Conservation (phyloP, 768 basidiomycete species). For the Russula foetens region DNA sequence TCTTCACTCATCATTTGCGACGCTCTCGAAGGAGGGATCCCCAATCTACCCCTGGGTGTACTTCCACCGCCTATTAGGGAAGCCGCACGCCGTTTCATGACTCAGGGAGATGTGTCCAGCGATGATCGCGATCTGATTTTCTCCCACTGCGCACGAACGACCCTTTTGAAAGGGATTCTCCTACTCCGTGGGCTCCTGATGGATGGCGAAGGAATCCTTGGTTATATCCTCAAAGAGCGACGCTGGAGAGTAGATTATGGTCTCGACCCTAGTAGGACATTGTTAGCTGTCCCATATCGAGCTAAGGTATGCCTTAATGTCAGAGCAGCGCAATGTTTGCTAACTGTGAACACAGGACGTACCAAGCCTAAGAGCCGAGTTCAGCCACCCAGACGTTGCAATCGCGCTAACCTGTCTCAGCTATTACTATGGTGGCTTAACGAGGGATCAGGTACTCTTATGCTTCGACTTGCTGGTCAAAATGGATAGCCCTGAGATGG, state of each 20-base stretch:
- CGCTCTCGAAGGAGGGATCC: background rate
- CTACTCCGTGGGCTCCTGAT: no score
- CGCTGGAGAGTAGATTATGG: no score
- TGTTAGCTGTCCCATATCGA: no score
- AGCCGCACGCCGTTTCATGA: background rate
- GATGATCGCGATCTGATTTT: background rate
- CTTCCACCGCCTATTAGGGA: background rate
- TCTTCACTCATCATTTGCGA: background rate
- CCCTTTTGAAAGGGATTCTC: conserved; percentile 33
- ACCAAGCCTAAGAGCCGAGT: conserved; percentile 33
- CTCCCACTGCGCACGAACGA: background rate
- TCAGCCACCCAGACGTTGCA: no score
- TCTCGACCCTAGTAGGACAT: no score
- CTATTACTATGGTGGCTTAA: no score
- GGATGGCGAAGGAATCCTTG: no score
- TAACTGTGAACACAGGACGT: conserved; percentile 37
- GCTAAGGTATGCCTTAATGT: no score
- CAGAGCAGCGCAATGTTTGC: no score
- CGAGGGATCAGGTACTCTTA: no score
- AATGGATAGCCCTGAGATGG: conserved; percentile 32
- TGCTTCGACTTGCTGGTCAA: conserved; percentile 33
- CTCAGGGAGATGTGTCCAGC: background rate
- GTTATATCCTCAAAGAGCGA: no score
- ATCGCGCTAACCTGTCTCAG: conserved; percentile 46
- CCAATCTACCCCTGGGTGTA: background rate